Base-by-base conservation (phyloP, 805 yeast genomes). In the Ogataea degrootiae region DNA sequence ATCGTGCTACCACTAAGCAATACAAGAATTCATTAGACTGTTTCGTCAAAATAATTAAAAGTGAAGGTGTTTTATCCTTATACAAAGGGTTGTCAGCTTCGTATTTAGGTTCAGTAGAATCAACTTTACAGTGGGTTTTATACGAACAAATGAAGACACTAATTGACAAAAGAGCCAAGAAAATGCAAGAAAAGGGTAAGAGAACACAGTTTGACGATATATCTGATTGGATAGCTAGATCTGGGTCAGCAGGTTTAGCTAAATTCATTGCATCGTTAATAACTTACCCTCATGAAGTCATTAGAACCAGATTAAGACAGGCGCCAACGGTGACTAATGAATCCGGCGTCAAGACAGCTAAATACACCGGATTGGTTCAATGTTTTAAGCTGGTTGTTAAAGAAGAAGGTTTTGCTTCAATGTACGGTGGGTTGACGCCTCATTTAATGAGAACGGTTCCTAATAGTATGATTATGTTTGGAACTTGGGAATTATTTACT, bases 351-450 rank as follows among this genome's bases (percentile, higher is more conserved):
- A 26, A 26, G 1, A 76, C 75, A 57, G 86, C 87, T 16, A 94
- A 92, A 67, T 94, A 94, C 65, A 85, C 89, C 0, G 98, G 99
- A 0, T 72, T 94, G 44, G 63, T 90, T 6, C 96, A 90, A 67
- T 87, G 96, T 59, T 91, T 94, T 72, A 81, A 74, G 60, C 72
- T 90, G 31, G 81, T 94, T n/a, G 70, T 89, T 16, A 87, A 84
- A 59, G 97, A 94, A 61, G 99, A 94, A 69, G 99, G 99, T 1
- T 67, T 92, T 44, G 83, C 77, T 7, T 85, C 96, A 12, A 86
- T 94, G 89, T 94, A 94, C 64, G 97, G 99, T 47, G 99, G 99
- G 0, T 74, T 94, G 59, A 94, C 99, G 1, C 97, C 99, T 4
- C 99, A 94, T 69, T 72, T 94, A 60, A 77, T 94, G 71, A 80